Evolutionary conservation across 805 yeast genomes (phyloP).

Genomic region (Tetrapisispora phaffii): DNA sequence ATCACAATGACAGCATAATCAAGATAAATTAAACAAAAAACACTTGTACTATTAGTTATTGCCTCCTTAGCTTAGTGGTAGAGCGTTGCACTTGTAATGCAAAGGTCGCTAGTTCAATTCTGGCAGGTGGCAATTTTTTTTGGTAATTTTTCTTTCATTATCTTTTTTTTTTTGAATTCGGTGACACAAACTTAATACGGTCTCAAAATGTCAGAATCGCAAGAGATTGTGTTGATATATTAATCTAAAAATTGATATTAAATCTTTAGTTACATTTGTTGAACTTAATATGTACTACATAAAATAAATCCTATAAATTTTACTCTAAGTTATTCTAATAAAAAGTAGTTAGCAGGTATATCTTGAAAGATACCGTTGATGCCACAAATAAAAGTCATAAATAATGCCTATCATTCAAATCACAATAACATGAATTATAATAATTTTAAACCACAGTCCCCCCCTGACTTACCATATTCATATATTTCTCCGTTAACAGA

Average conservation of each 20-base stretch:
- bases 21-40: no score
- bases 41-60: no score
- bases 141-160: no score
- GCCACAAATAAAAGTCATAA: background rate
- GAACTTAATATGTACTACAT: no score
- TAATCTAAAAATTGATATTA: no score
- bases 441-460: background rate
- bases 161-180: background rate
- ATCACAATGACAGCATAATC: no score
- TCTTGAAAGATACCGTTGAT: background rate
- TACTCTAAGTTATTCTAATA: no score
- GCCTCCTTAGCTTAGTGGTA: conserved; percentile 99
- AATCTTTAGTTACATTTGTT: background rate
- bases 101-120: conserved; percentile 93
- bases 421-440: background rate
- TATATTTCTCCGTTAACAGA: background rate
- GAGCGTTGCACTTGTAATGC: conserved; percentile 99
- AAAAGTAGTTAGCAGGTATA: no score
- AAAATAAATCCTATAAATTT: background rate
- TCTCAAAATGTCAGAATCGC: background rate
- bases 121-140: conserved; percentile 59
- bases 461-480: background rate
- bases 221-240: background rate
- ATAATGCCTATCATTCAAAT: background rate
- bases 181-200: background rate